Conservation (phyloP, 108 stramenopile genomes). For the Stephanodiscus minutulus region DNA sequence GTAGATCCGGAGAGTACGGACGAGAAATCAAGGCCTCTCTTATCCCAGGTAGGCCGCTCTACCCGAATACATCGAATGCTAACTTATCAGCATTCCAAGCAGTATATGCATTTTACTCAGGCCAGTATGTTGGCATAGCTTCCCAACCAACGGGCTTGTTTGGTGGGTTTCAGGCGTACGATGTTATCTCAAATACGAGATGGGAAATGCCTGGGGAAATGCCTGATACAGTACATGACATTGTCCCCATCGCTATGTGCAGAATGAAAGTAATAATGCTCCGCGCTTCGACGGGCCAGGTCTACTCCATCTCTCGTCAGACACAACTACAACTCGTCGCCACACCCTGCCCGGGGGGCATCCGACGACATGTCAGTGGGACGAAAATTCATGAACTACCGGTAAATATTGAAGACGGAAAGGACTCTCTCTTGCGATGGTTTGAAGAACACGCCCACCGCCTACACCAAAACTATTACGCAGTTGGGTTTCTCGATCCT, state of each 20-base stretch:
- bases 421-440: slow-evolving; percentile 53
- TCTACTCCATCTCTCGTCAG: slow-evolving; percentile 5
- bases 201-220: slow-evolving; percentile 7
- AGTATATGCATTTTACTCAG: slow-evolving; percentile 38
- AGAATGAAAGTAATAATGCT: not conserved
- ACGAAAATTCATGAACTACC: not conserved
- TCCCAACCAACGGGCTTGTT: slow-evolving; percentile 38
- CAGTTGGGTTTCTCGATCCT: slow-evolving; percentile 3
- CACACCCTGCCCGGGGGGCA: not conserved
- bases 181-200: slow-evolving; percentile 16
- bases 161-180: slow-evolving; percentile 57
- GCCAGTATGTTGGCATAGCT: slow-evolving; percentile 5
- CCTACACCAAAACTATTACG: slow-evolving; percentile 23
- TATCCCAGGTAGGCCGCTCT: slow-evolving; percentile 11
- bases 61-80: slow-evolving; percentile 1
- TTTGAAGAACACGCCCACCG: slow-evolving; percentile 53
- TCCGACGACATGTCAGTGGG: not conserved
- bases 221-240: not conserved
- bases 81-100: slow-evolving; percentile 27
- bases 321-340: not conserved
- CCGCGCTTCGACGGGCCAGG: slow-evolving; percentile 1
- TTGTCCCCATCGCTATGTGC: slow-evolving; percentile 8
- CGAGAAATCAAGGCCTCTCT: slow-evolving; percentile 13
- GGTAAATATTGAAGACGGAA: not conserved
- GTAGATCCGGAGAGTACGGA: not conserved